Percentiles rank a stretch among this genome's conserved stretches.
Conservation (phyloP, 805 yeast genomes). For the Lipomyces spencermartinsiae region DNA sequence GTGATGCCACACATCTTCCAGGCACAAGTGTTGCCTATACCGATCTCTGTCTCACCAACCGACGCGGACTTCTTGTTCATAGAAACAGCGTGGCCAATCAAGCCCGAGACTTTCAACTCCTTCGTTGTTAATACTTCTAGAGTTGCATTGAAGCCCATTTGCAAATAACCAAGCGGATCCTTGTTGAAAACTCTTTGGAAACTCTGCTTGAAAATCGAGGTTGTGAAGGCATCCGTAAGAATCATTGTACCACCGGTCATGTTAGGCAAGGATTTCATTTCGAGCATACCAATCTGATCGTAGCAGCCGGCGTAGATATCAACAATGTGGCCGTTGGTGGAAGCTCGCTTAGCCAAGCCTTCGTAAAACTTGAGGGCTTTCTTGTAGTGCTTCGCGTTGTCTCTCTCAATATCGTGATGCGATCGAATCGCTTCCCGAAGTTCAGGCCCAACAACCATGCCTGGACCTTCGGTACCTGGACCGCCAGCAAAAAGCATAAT, state of each 20-base stretch:
- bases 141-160: conserved; percentile 89
- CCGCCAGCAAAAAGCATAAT: conserved; percentile 92
- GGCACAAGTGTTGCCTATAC: conserved; percentile 88
- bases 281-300: conserved; percentile 94
- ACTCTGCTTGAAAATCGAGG: conserved; percentile 92
- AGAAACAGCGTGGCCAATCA: conserved; percentile 91
- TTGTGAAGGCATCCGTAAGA: conserved; percentile 90
- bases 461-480: conserved; percentile 94
- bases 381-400: conserved; percentile 82
- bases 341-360: conserved; percentile 70
- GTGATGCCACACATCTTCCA: conserved; percentile 86
- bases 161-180: conserved; percentile 84
- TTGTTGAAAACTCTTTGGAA: conserved; percentile 84
- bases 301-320: conserved; percentile 95
- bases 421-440: conserved; percentile 96
- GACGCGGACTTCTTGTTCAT: conserved; percentile 66
- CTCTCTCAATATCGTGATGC: conserved; percentile 94
- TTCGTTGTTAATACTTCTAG: conserved; percentile 85
- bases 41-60: conserved; percentile 91
- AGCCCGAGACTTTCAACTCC: conserved; percentile 88
- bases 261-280: conserved; percentile 86
- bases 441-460: conserved; percentile 88
- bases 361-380: conserved; percentile 86
- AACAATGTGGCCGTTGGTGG: conserved; percentile 76
- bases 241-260: conserved; percentile 89